A percentile compares a stretch with the other conserved stretches of the same genome.
phyloP scores from a whole-genome alignment of 2,329 filamentous ascomycete species.

The Fusarium xyrophilum region DNA sequence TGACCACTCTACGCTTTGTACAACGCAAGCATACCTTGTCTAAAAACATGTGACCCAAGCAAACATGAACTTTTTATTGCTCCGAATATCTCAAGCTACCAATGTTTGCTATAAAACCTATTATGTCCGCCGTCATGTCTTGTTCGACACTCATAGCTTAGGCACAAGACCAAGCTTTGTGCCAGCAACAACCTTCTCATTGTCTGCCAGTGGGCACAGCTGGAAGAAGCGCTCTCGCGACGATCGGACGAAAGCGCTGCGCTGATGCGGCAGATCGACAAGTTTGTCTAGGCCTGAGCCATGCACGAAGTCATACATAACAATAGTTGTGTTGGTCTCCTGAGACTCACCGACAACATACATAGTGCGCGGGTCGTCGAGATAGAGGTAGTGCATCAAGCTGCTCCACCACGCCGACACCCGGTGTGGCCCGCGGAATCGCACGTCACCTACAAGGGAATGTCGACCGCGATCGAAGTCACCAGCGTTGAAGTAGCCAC shows the following conservation, averaged over 20 bases:
- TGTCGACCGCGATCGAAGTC: slow-evolving; percentile 67
- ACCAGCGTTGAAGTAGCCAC: slow-evolving; percentile 61
- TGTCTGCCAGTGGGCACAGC: slow-evolving; percentile 64
- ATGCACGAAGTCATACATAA: slow-evolving; percentile 77
- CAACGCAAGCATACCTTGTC: too few relatives aligned
- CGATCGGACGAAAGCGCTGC: slow-evolving; percentile 70
- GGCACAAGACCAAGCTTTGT: slow-evolving; percentile 61
- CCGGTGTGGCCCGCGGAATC: slow-evolving; percentile 66
- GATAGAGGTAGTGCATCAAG: slow-evolving; percentile 68
- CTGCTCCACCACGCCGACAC: slow-evolving; percentile 68
- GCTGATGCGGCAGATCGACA: slow-evolving; percentile 75
- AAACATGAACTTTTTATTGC: neutral
- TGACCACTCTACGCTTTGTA: too few relatives aligned
- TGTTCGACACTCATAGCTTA: slow-evolving; percentile 54
- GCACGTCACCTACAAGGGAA: slow-evolving; percentile 64
- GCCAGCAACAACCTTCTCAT: slow-evolving; percentile 62
- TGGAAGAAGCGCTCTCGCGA: slow-evolving; percentile 74
- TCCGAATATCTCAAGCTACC: neutral
- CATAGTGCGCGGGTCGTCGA: slow-evolving; percentile 65
- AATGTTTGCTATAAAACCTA: neutral
- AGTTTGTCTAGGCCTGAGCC: slow-evolving; percentile 76
- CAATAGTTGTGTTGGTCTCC: slow-evolving; percentile 71
- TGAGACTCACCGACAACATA: slow-evolving; percentile 74
- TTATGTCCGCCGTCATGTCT: neutral
- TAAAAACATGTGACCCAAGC: neutral